Conservation (phyloP, 306 rosid genomes). For the Castanospermum australe region DNA sequence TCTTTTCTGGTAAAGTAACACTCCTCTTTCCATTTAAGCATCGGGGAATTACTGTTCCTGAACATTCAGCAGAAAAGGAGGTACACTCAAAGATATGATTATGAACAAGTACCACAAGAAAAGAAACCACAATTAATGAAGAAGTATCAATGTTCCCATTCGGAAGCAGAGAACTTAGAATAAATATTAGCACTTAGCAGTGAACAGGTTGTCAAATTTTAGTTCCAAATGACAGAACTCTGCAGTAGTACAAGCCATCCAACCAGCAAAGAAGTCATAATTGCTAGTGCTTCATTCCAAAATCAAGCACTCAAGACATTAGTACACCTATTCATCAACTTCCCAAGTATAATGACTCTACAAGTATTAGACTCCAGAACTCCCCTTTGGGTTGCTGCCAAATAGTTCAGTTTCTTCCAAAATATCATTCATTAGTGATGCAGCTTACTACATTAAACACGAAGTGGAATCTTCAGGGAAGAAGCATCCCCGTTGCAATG, state of each 20-base stretch:
- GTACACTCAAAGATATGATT: background rate
- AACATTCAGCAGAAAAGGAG: background rate
- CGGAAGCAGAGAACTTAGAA: background rate
- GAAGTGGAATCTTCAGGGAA: background rate
- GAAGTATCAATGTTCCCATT: background rate
- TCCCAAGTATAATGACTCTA: background rate
- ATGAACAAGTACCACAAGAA: background rate
- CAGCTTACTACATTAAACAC: background rate
- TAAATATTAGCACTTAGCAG: background rate
- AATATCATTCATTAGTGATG: background rate
- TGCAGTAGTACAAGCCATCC: background rate
- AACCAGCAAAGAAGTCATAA: background rate
- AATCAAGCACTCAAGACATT: background rate
- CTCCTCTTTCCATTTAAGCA: constrained; percentile 40
- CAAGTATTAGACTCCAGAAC: background rate
- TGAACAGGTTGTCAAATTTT: background rate
- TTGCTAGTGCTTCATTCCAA: background rate
- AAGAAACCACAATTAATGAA: constrained; percentile 12
- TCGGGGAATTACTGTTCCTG: constrained; percentile 42
- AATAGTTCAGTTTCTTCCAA: background rate
- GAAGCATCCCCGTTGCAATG: background rate
- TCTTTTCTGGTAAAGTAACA: constrained; percentile 36
- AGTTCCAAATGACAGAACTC: background rate
- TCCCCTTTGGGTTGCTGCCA: background rate
- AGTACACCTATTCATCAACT: background rate